Evolutionary conservation across 2,329 filamentous ascomycete genomes (phyloP), one percentile per base, ranked within the genome.

Genomic region (Fusarium sororula): DNA sequence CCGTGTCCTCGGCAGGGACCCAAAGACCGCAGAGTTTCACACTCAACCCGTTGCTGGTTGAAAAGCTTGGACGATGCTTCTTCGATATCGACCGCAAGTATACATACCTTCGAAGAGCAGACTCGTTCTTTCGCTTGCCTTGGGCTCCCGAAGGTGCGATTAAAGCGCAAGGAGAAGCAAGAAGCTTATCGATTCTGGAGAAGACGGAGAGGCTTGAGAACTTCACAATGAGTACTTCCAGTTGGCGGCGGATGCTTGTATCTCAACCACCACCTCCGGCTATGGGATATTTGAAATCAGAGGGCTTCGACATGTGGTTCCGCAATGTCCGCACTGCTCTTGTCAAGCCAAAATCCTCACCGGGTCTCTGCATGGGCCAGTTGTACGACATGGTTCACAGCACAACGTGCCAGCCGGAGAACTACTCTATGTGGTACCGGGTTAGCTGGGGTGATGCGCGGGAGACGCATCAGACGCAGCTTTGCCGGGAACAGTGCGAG

Each of bases 231-330:
- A 35, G 47, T 30, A 66, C 50, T 59, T 74, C 74, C 10, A 78
- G 75, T 20, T 76, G 75, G 67, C 66, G 74, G 44, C 75, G 75
- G 26, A 76, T 75, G 74, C 73, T 77, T 42, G 72, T 77, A 32
- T 74, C 76, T 38, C 74, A 76, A 55, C 72, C 69, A n/a, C 75
- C 78, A 28, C 76, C 75, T 26, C 66, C 68, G 48, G 65, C 58
- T 18, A 38, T 78, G 26, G 76, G 76, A 38, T 72, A 66, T 38
- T n/a, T 70, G 41, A 50, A 50, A 54, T 56, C 68, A 12, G 60
- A 72, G n/a, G 53, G 48, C 15, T 39, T 69, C 20, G 24, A 68
- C 14, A 50, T 66, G 22, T 68, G 67, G 71, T 74, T 72, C 24
- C 60, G 57, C 30, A 47, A 63, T 32, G 50, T 68, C 14, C 63